Conservation (phyloP, 2,329 filamentous ascomycete genomes). For the Colletotrichum eleusines region DNA sequence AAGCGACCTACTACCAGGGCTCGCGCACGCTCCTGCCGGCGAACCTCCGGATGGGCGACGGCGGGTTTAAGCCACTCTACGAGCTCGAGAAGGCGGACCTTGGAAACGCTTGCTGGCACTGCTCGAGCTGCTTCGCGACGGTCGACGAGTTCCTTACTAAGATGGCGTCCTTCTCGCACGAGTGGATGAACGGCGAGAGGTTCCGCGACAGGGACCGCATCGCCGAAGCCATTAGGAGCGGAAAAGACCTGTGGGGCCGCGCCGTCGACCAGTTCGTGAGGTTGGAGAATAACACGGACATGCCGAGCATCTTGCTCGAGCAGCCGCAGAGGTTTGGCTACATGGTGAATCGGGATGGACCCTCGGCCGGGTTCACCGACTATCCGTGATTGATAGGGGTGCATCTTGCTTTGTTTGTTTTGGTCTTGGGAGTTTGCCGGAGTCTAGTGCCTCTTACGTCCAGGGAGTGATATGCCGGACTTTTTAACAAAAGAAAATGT, state of each 20-base stretch:
- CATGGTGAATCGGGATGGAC: conserved; percentile 59
- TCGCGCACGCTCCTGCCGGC: conserved; percentile 63
- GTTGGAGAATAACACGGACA: conserved; percentile 63
- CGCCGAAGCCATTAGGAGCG: conserved; percentile 62
- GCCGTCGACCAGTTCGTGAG: conserved; percentile 59
- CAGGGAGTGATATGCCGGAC: background rate
- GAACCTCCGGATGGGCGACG: conserved; percentile 61
- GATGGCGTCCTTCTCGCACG: conserved; percentile 60
- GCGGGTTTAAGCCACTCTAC: conserved; percentile 35
- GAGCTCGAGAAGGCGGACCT: conserved; percentile 50
- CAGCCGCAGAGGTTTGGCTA: conserved; percentile 58
- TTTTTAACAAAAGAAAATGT: background rate
- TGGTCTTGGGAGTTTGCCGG: background rate
- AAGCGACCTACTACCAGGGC: conserved; percentile 66
- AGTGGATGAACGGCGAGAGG: conserved; percentile 61
- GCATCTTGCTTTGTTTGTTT: background rate
- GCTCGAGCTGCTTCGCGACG: conserved; percentile 70
- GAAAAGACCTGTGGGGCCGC: conserved; percentile 68
- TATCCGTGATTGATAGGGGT: conserved; percentile 48
- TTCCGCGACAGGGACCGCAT: conserved; percentile 63
- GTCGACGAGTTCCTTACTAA: conserved; percentile 68
- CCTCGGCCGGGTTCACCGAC: conserved; percentile 61
- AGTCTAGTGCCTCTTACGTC: too few relatives aligned
- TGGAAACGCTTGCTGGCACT: conserved; percentile 69
- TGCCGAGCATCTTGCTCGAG: conserved; percentile 61